phyloP scores from a whole-genome alignment of 2,329 filamentous ascomycete species.

The Magnaporthales sp. region DNA sequence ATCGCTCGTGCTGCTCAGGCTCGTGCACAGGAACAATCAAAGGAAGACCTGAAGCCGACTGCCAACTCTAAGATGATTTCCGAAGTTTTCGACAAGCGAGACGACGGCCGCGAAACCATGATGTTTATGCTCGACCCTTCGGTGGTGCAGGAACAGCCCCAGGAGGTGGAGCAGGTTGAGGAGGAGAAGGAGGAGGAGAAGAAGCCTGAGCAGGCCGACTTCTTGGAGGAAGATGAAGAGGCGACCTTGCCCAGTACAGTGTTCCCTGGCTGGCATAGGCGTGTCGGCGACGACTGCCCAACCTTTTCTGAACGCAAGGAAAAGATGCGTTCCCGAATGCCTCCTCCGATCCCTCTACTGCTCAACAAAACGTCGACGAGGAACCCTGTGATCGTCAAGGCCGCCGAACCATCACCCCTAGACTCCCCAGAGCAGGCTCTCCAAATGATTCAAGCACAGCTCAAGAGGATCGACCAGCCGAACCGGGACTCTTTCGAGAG shows the following conservation, averaged over 20 bases:
- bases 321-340: conserved; percentile 35
- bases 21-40: neutral
- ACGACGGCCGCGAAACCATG: conserved; percentile 26
- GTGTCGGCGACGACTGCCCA: conserved; percentile 49
- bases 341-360: conserved; percentile 47
- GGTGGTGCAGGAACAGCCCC: neutral
- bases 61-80: neutral
- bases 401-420: conserved; percentile 41
- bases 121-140: conserved; percentile 34
- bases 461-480: conserved; percentile 37
- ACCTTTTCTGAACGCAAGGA: conserved; percentile 48
- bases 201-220: neutral
- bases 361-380: conserved; percentile 33
- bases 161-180: neutral
- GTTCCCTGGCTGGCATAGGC: conserved; percentile 38
- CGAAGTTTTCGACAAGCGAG: conserved; percentile 11
- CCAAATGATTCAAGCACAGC: conserved; percentile 40
- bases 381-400: conserved; percentile 33
- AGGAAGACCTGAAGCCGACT: neutral
- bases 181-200: neutral
- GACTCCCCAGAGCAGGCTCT: conserved; percentile 43
- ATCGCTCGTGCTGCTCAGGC: neutral
- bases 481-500: conserved; percentile 19
- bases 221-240: conserved; percentile 17
- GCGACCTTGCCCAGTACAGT: conserved; percentile 9